A percentile compares a stretch with the other conserved stretches of the same genome.
phyloP scores from a whole-genome alignment of 225 moss, liverwort and hornwort genomes.

The Neckera pumila region DNA sequence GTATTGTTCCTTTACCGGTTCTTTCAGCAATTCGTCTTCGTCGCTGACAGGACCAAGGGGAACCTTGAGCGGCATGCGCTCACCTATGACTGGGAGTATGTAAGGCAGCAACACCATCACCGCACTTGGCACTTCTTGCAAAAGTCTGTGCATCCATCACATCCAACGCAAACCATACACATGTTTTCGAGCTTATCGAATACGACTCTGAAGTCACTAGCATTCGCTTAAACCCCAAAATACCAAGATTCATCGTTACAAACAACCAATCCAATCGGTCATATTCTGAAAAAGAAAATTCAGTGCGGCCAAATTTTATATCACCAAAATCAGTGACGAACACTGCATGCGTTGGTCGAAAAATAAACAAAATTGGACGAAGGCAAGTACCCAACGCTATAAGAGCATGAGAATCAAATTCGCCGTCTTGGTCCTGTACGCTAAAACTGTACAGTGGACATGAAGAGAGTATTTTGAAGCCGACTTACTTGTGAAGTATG shows the following conservation, averaged over 20 bases:
- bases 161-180: not conserved
- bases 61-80: slow-evolving; percentile 72
- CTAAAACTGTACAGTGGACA: not conserved
- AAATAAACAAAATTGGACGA: not conserved
- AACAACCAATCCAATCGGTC: not conserved
- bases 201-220: not conserved
- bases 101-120: slow-evolving; percentile 73
- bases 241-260: not conserved
- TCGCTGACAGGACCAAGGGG: slow-evolving; percentile 37
- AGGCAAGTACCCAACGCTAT: no score
- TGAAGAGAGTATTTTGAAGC: not conserved
- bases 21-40: slow-evolving; percentile 45
- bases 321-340: not conserved
- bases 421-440: not conserved
- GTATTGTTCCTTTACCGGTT: slow-evolving; percentile 27
- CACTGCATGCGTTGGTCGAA: not conserved
- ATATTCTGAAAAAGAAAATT: not conserved
- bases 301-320: not conserved
- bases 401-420: not conserved
- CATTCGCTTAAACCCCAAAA: not conserved
- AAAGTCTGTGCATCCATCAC: slow-evolving; percentile 31
- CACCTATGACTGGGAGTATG: slow-evolving; percentile 68
- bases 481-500: slow-evolving; percentile 35
- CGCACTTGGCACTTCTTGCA: slow-evolving; percentile 55
- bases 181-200: not conserved